phyloP scores from a whole-genome alignment of 805 yeast genomes.

The Yamadazyma laniorum region DNA sequence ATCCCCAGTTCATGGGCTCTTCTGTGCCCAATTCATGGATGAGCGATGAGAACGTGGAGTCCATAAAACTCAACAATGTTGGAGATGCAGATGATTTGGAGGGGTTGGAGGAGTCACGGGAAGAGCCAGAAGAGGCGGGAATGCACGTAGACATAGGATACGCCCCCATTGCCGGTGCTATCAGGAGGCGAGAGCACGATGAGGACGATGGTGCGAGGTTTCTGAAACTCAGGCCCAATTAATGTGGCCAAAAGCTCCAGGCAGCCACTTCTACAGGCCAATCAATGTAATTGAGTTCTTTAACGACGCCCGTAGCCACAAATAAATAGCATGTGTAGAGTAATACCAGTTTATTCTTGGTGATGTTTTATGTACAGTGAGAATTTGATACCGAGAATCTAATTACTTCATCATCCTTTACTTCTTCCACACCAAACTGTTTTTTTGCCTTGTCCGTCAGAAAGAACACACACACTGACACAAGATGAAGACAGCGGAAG shows the following conservation, averaged over 20 bases:
- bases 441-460: no score
- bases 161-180: constrained; percentile 33
- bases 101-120: constrained; percentile 11
- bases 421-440: no score
- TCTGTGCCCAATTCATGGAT: constrained; percentile 7
- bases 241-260: neutral
- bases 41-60: neutral
- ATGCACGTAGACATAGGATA: constrained; percentile 44
- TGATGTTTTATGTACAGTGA: no score
- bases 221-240: neutral
- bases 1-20: constrained; percentile 7
- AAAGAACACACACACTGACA: no score
- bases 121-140: constrained; percentile 29
- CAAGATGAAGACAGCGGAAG: constrained; percentile 80
- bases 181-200: constrained; percentile 27
- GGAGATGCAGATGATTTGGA: constrained; percentile 32
- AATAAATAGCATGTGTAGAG: neutral
- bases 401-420: no score
- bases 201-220: constrained; percentile 11
- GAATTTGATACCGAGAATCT: no score
- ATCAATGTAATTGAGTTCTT: neutral
- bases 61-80: constrained; percentile 14
- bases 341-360: no score
- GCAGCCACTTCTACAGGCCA: no score
- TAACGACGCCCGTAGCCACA: neutral